Evolutionary conservation across 2,329 filamentous ascomycete genomes (phyloP).

Genomic region (Hypoxylon sp.): DNA sequence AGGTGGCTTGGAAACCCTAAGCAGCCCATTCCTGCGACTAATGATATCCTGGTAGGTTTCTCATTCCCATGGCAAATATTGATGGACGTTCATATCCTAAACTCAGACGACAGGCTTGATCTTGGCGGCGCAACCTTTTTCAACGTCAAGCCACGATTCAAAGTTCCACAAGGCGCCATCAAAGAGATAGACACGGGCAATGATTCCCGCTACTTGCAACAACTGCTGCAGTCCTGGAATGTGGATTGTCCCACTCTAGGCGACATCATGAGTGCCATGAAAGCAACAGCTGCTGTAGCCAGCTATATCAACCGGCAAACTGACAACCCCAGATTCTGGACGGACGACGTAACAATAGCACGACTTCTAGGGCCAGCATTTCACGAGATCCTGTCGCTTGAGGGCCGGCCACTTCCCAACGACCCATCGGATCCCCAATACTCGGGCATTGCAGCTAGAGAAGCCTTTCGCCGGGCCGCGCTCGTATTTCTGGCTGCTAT

Average conservation of each 20-base stretch:
- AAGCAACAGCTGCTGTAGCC: conserved; percentile 48
- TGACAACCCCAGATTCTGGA: conserved; percentile 44
- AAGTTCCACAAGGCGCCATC: conserved; percentile 42
- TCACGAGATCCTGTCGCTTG: conserved; percentile 48
- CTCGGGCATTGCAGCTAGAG: conserved; percentile 48
- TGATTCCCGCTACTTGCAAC: conserved; percentile 44
- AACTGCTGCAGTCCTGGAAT: conserved; percentile 47
- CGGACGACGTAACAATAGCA: conserved; percentile 47
- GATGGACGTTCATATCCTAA: conserved; percentile 5
- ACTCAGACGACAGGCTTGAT: conserved; percentile 44
- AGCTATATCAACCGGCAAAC: conserved; percentile 48
- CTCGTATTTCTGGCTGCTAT: conserved; percentile 50
- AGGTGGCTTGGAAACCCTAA: conserved; percentile 48
- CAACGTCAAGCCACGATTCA: conserved; percentile 47
- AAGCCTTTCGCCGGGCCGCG: conserved; percentile 49
- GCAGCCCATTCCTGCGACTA: conserved; percentile 45
- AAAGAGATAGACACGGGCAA: conserved; percentile 42
- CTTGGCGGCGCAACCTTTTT: conserved; percentile 49
- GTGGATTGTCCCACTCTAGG: conserved; percentile 43
- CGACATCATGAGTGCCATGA: conserved; percentile 48
- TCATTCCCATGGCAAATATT: no score
- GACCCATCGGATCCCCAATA: conserved; percentile 38
- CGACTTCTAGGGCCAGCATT: conserved; percentile 49
- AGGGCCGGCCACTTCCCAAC: conserved; percentile 46
- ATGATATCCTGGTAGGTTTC: conserved; percentile 51